phyloP scores from a whole-genome alignment of 495 filamentous ascomycete species.

The Tuber melanosporum region DNA sequence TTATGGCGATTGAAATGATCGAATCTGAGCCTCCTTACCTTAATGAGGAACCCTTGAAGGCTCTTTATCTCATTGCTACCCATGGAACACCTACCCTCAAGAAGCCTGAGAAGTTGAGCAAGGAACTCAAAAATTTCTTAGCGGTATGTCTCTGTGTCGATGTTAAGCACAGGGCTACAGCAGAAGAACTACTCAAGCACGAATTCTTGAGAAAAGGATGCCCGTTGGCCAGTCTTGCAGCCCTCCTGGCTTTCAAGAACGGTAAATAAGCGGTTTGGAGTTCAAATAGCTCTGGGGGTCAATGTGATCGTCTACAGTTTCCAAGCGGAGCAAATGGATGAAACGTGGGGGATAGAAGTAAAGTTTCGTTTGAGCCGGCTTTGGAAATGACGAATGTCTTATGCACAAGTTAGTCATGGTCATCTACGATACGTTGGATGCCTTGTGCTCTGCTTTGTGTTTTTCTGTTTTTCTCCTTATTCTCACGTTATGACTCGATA shows the following conservation, averaged over 20 bases:
- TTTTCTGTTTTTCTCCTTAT: conserved; percentile 10
- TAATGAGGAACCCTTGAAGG: conserved; percentile 96
- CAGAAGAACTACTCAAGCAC: conserved; percentile 74
- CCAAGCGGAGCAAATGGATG: conserved; percentile 5
- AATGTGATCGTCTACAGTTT: conserved; percentile 5
- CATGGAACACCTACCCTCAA: conserved; percentile 94
- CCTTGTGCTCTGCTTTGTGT: conserved; percentile 15
- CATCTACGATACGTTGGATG: conserved; percentile 12
- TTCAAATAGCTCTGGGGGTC: conserved; percentile 39
- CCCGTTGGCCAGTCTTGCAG: conserved; percentile 69
- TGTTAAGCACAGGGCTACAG: conserved; percentile 87
- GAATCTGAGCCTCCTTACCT: conserved; percentile 96
- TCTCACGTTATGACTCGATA: background rate
- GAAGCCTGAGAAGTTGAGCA: conserved; percentile 93
- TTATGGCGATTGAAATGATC: conserved; percentile 99
- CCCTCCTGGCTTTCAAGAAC: conserved; percentile 71
- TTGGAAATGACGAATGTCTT: conserved; percentile 16
- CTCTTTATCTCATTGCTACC: conserved; percentile 91
- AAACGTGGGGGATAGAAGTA: conserved; percentile 16
- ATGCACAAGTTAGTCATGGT: conserved; percentile 21
- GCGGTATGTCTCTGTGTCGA: conserved; percentile 94
- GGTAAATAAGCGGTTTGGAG: conserved; percentile 24
- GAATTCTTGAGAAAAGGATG: conserved; percentile 76
- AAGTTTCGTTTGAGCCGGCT: conserved; percentile 18
- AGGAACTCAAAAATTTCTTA: conserved; percentile 92